Evolutionary conservation across 768 basidiomycete genomes (phyloP).

Genomic region (Suillus bovinus): DNA sequence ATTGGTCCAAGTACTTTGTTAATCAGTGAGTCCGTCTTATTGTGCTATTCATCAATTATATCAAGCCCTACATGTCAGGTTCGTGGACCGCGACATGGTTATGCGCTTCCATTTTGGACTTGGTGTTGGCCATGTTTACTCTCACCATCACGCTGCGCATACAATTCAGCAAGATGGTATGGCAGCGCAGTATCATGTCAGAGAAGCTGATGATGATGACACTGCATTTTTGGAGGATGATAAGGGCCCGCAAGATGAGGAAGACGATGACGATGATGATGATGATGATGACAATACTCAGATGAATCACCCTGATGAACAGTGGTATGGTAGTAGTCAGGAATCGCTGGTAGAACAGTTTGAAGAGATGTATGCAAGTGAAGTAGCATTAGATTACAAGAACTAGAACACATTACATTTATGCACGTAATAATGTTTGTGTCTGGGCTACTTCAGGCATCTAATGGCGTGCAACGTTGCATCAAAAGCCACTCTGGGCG

Average conservation of each 20-base stretch:
- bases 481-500: neutral
- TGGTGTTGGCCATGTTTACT: neutral
- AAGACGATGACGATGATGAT: neutral
- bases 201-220: no score
- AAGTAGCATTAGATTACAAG: neutral
- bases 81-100: slow-evolving; percentile 1
- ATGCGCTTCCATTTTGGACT: neutral
- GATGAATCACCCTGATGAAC: neutral
- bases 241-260: neutral
- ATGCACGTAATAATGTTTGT: neutral
- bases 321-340: neutral
- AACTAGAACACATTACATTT: neutral
- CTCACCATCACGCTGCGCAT: neutral
- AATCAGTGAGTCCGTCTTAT: neutral
- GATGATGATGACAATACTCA: neutral
- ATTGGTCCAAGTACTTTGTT: neutral
- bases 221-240: neutral
- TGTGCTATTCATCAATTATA: neutral
- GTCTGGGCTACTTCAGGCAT: no score
- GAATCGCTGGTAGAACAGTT: neutral
- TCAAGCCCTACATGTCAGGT: neutral
- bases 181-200: no score
- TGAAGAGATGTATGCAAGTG: neutral
- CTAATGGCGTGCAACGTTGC: no score
- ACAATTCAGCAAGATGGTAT: neutral